Conservation (phyloP, 2,329 filamentous ascomycete genomes). For the Penicillium vulpinum region DNA sequence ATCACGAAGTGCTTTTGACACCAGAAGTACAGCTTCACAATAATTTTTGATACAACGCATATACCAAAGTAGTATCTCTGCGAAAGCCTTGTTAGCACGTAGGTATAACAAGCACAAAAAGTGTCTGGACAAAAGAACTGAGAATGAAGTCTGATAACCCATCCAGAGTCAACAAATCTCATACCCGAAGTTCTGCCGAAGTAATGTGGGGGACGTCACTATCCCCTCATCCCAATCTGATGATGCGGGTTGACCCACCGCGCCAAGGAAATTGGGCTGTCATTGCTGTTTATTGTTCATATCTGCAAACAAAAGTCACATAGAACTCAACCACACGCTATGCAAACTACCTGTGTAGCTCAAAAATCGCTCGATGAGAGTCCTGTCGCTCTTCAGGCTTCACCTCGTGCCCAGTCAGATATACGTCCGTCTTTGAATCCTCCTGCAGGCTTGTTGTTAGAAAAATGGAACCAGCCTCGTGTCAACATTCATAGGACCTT, state of each 20-base stretch:
- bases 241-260: background rate
- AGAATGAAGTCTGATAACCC: background rate
- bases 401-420: slow-evolving; percentile 7
- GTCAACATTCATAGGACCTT: slow-evolving; percentile 52
- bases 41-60: background rate
- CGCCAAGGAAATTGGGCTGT: background rate
- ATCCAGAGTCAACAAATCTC: background rate
- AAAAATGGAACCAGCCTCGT: slow-evolving; percentile 54
- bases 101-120: too few relatives aligned
- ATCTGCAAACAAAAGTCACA: background rate
- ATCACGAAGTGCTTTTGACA: background rate
- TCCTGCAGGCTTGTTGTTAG: slow-evolving; percentile 13
- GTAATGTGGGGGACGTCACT: background rate
- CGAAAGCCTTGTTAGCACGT: background rate
- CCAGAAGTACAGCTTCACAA: background rate
- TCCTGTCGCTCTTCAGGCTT: slow-evolving; percentile 16
- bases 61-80: background rate
- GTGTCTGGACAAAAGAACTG: background rate
- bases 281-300: background rate
- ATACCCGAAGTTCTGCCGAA: background rate
- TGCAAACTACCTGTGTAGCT: slow-evolving; percentile 15
- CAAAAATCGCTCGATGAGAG: slow-evolving; percentile 10
- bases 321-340: background rate
- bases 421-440: background rate
- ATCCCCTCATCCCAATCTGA: slow-evolving; percentile 1